These are phyloP conservation scores for Phaeodactylum tricornutum DNA, from an alignment of 108 stramenopile genomes.

Conservation along the genomic window DNA sequence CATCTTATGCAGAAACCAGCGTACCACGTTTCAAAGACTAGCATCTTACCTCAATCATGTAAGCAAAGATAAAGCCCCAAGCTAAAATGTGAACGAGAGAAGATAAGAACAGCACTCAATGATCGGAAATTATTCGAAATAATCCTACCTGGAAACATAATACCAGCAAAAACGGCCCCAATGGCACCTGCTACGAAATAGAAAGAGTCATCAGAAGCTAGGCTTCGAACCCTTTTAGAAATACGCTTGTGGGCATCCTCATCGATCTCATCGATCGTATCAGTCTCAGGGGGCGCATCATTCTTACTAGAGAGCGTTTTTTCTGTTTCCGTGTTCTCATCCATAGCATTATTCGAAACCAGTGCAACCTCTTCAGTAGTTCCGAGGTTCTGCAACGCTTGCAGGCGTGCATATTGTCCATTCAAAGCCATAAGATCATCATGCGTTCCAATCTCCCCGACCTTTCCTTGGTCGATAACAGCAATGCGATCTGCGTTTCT, in stretches of 20 bases:
- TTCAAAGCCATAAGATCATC: constrained; percentile 43
- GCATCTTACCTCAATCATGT: constrained; percentile 42
- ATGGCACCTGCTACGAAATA: constrained; percentile 29
- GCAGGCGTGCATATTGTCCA: constrained; percentile 37
- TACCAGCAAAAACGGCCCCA: constrained; percentile 40
- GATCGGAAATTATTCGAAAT: neutral
- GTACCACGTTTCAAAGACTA: constrained; percentile 20
- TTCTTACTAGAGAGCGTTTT: too few relatives aligned
- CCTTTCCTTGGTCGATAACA: constrained; percentile 42
- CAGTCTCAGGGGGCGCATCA: too few relatives aligned
- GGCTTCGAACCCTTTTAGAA: constrained; percentile 19
- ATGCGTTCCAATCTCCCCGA: constrained; percentile 49
- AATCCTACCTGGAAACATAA: constrained; percentile 46
- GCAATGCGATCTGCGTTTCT: constrained; percentile 68
- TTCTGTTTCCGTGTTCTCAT: neutral
- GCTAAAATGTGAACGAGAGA: too few relatives aligned
- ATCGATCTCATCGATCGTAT: neutral
- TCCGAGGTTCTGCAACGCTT: constrained; percentile 29
- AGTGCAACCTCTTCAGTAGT: neutral
- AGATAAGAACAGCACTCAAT: neutral
- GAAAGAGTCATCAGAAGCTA: constrained; percentile 22
- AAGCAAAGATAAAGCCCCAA: constrained; percentile 25
- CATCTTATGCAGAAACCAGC: neutral
- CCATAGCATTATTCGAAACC: neutral
- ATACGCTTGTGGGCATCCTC: constrained; percentile 2